phyloP scores from a whole-genome alignment of 2,329 filamentous ascomycete species.

The Cytospora piceicola region DNA sequence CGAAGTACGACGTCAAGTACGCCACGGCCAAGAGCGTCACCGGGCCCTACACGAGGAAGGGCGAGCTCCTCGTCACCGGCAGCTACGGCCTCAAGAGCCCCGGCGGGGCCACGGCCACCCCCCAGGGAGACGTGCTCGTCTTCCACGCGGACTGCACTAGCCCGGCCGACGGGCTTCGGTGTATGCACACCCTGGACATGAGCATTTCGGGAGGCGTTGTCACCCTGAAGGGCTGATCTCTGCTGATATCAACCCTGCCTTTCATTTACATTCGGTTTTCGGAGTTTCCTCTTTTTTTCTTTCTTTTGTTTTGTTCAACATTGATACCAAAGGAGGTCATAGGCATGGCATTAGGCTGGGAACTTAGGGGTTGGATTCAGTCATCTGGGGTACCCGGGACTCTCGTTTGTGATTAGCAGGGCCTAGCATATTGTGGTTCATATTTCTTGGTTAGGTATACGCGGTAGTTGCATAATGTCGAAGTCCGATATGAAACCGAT shows the following conservation, averaged over 20 bases:
- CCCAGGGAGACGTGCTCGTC: constrained; percentile 24
- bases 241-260: not conserved
- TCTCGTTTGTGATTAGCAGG: constrained; percentile 16
- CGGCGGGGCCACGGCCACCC: constrained; percentile 25
- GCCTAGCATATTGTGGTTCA: not conserved
- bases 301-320: not conserved
- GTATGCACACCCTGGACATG: constrained; percentile 27
- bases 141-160: constrained; percentile 26
- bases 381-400: constrained; percentile 23
- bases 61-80: constrained; percentile 21
- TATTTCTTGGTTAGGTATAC: not conserved
- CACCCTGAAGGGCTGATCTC: constrained; percentile 16
- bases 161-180: constrained; percentile 4
- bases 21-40: constrained; percentile 43
- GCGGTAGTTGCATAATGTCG: not conserved
- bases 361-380: not conserved
- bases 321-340: not conserved
- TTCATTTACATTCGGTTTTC: not conserved
- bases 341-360: not conserved
- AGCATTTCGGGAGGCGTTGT: constrained; percentile 21
- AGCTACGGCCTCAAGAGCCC: constrained; percentile 25
- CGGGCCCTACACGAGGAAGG: constrained; percentile 24
- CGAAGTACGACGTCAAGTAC: constrained; percentile 63
- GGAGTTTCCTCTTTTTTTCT: not conserved
- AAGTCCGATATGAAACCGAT: not conserved